A percentile compares a stretch with the other conserved stretches of the same genome.
phyloP scores from a whole-genome alignment of 2,329 filamentous ascomycete genomes.

The Arthrocladium fulminans region DNA sequence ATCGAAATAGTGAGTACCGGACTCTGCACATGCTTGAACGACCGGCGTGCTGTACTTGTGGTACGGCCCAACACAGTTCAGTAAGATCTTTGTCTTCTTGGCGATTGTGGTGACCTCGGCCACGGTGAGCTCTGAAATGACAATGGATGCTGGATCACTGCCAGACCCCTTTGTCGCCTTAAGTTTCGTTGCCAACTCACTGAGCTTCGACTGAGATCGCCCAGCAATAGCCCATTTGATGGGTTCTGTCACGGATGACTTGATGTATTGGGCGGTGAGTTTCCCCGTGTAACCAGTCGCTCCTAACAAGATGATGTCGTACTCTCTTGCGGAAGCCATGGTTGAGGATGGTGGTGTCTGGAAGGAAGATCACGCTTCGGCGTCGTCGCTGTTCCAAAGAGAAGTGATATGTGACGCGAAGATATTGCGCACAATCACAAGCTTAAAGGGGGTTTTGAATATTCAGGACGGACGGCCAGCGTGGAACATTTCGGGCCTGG shows the following conservation, averaged over 20 bases:
- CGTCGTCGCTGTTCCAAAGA: too few relatives aligned
- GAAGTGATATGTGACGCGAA: not conserved
- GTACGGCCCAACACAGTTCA: conserved; percentile 55
- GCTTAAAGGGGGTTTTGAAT: not conserved
- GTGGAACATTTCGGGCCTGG: not conserved
- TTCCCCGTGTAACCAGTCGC: conserved; percentile 78
- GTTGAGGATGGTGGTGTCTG: not conserved
- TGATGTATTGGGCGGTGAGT: conserved; percentile 66
- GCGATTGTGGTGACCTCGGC: conserved; percentile 44
- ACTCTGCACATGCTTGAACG: conserved; percentile 54
- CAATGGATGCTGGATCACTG: conserved; percentile 53
- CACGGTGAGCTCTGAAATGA: conserved; percentile 31
- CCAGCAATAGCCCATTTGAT: conserved; percentile 84
- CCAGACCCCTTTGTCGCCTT: conserved; percentile 61
- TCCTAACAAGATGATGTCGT: conserved; percentile 59
- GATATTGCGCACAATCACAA: not conserved
- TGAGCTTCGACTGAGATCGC: conserved; percentile 67
- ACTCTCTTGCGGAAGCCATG: conserved; percentile 43
- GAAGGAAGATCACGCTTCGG: not conserved
- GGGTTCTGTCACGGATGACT: conserved; percentile 60
- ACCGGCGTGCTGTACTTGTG: conserved; percentile 56
- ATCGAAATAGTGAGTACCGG: conserved; percentile 60
- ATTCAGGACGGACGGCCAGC: not conserved
- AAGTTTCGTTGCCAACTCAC: conserved; percentile 58
- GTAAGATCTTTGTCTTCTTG: conserved; percentile 48